Evolutionary conservation across 73 alveolate genomes (phyloP).

Genomic region (Paramecium pentaurelia): DNA sequence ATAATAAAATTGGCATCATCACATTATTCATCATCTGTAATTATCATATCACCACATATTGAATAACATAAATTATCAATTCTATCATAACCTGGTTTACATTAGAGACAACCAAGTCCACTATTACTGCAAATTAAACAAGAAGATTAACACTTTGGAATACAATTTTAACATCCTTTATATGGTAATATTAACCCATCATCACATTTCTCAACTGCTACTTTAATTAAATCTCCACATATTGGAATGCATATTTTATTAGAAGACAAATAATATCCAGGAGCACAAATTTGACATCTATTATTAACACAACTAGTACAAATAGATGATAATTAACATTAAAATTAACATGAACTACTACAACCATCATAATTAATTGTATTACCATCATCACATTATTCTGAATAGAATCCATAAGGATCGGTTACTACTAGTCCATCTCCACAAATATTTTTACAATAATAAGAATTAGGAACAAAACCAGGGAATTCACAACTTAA

Average conservation of each 20-base stretch:
- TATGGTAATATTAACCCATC: neutral
- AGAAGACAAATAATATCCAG: slow-evolving; percentile 49
- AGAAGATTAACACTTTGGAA: neutral
- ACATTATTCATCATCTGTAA: neutral
- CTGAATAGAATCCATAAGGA: neutral
- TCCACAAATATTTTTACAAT: neutral
- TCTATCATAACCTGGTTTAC: slow-evolving; percentile 40
- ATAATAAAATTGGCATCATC: neutral
- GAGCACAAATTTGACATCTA: neutral
- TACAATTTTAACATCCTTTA: slow-evolving; percentile 62
- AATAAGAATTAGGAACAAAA: neutral
- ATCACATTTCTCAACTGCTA: slow-evolving; percentile 55
- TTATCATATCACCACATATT: neutral
- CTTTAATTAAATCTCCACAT: slow-evolving; percentile 44
- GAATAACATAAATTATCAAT: neutral
- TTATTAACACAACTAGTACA: slow-evolving; percentile 55
- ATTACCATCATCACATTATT: slow-evolving; percentile 67
- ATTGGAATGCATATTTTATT: slow-evolving; percentile 7
- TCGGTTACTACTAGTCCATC: neutral
- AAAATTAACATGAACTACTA: slow-evolving; percentile 67
- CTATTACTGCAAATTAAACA: neutral
- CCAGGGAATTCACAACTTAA: neutral
- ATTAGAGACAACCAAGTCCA: neutral
- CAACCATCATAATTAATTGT: slow-evolving; percentile 61
- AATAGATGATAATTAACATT: slow-evolving; percentile 61